Conservation (phyloP, 495 filamentous ascomycete genomes). For the Chaetomium cochliodes region DNA sequence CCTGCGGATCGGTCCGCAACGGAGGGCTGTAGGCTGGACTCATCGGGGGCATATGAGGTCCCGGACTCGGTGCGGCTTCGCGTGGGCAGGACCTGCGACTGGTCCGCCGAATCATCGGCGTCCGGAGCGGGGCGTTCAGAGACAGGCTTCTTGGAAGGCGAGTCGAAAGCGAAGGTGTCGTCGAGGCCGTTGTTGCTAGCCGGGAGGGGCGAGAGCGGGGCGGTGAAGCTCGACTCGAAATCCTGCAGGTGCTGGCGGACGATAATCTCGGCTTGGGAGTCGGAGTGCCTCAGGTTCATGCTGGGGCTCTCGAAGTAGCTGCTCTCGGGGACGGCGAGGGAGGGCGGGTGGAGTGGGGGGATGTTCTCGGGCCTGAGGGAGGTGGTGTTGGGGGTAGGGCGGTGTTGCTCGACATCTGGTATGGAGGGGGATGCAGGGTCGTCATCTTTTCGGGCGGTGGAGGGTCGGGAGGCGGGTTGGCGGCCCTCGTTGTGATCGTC, state of each 20-base stretch:
- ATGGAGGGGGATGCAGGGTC: conserved; percentile 13
- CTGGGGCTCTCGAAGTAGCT: conserved; percentile 47
- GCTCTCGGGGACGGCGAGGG: conserved; percentile 34
- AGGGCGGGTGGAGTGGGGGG: conserved; percentile 26
- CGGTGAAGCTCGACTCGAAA: conserved; percentile 82
- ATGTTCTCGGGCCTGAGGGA: conserved; percentile 31
- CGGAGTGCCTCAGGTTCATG: conserved; percentile 39
- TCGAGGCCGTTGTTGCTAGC: conserved; percentile 49
- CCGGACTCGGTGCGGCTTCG: conserved; percentile 25
- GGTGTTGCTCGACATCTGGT: conserved; percentile 18
- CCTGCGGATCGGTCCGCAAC: conserved; percentile 33
- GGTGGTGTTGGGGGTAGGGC: conserved; percentile 20
- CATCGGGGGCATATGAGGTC: conserved; percentile 26
- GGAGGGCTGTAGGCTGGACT: conserved; percentile 23
- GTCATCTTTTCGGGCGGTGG: conserved; percentile 24
- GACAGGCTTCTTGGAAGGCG: conserved; percentile 35
- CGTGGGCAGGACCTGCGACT: conserved; percentile 28
- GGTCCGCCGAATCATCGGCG: conserved; percentile 23
- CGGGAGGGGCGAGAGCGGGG: conserved; percentile 51
- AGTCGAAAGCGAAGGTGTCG: conserved; percentile 66
- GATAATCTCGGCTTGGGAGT: conserved; percentile 48
- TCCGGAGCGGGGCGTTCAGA: conserved; percentile 12
- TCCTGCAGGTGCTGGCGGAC: conserved; percentile 67
- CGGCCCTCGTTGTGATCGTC: conserved; percentile 27
- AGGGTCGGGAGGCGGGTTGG: conserved; percentile 28